Evolutionary conservation across 306 rosid genomes (phyloP), one percentile per base, ranked within the genome.

Genomic region (Inga leiocalycina): DNA sequence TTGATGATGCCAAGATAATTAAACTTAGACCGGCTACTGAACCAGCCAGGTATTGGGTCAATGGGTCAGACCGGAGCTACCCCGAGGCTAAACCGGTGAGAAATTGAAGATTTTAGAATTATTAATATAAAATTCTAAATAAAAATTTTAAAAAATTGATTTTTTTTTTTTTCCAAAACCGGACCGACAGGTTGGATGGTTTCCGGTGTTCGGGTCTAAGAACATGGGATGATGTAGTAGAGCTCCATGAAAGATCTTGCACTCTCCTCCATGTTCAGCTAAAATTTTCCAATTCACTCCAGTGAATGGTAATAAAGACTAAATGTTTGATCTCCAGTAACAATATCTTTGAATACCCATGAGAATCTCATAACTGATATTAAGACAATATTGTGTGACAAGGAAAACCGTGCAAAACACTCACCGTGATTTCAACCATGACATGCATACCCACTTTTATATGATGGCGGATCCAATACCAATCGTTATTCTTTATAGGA

Each of bases 401-500:
- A 44, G 71, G 67, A 41, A 74, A 61, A 48, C 69, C 27, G 3
- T 80, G 57, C 73, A 80, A 79, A 81, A 81, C 46, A 86, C 98
- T 94, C 84, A 94, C 99, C 93, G 88, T 88, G 86, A 96, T 83
- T 88, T 96, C 98, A 81, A 96, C 99, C 39, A 90, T 77, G 89
- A 92, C 97, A 6, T 79, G 80, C 98, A 92, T 93, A 64, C 98
- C 99, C 77, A 96, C 98, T 89, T 84, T 94, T 82, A 96, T 91
- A 89, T 96, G 98, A 85, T 96, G 99, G 54, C 99, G 99, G 80
- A 94, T 90, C 99, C 99, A 96, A 87, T 69, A 96, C 99, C 99
- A 96, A 82, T 96, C 99, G 83, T 96, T 96, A 80, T 85, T 85
- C 83, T 94, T 94, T 82, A 96, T 96, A 59, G 98, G 99, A 76